Evolutionary conservation across 257 asterid genomes (phyloP), one percentile per base, ranked within the genome.

Genomic region (Penstemon eatonii): DNA sequence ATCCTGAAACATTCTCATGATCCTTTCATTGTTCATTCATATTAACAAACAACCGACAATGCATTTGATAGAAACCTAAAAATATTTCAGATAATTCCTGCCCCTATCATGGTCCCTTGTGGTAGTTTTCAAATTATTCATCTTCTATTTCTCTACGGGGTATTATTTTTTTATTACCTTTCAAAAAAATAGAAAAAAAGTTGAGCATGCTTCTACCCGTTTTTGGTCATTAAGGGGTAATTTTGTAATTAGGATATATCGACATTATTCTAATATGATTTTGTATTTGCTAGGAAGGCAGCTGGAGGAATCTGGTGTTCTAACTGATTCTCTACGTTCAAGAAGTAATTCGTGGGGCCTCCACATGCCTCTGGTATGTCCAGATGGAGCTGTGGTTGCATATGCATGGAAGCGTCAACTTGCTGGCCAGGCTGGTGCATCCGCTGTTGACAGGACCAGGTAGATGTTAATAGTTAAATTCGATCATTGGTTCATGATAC

Each of bases 371-470:
- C 79, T 93, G 76, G 97, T 93, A 72, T 93, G 96, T 72, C 99
- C 97, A 39, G 99, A 93, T 66, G 99, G 97, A 57, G 99, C 96
- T 63, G 97, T 93, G 74, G 99, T 90, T 76, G 97, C 99, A 55
- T 93, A 93, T 81, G 99, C 97, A 13, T 93, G 97, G 99, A 93
- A 93, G 78, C 95, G 99, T 54, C 96, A 93, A 78, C 99, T 93
- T 78, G 99, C 97, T 79, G 99, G 97, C 60, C 99, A 93, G 86
- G 99, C 99, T 64, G 99, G 99, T 66, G 97, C 99, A 69, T 93
- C 99, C 60, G 99, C 99, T 7, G 99, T 93, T 52, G 99, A 93
- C 77, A 80, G 99, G 75, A 90, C 99, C 69, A 87, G 99, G 96
- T 89, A 76, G 9, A 42, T 70, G n/a, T 50, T 67, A 25, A 25